Percentiles rank a stretch among this genome's conserved stretches.
Conservation (phyloP, 176 grass and related monocot genomes). For the Cenchrus americanus region DNA sequence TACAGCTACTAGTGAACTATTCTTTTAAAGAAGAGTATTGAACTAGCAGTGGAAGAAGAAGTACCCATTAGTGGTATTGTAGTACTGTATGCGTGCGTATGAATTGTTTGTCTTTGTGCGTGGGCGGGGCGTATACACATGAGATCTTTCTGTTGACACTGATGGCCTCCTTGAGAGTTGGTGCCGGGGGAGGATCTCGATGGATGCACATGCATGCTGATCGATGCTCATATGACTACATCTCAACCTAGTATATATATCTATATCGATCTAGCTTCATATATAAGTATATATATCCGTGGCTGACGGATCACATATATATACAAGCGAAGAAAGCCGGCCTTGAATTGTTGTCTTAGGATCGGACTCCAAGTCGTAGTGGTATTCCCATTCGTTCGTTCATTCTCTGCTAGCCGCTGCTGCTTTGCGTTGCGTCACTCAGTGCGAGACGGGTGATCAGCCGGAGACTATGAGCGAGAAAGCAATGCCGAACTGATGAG, state of each 20-base stretch:
- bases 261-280: too few species aligned
- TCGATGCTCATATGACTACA: too few species aligned
- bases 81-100: too few species aligned
- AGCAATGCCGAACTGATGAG: too few species aligned
- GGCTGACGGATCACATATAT: not conserved
- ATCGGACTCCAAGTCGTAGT: not conserved
- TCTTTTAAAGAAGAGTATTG: too few species aligned
- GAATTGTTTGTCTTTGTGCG: too few species aligned
- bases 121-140: too few species aligned
- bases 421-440: not conserved
- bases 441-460: too few species aligned
- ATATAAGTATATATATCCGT: not conserved
- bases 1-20: too few species aligned
- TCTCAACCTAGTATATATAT: not conserved
- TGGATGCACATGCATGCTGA: not conserved
- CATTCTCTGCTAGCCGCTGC: not conserved
- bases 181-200: not conserved
- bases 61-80: too few species aligned
- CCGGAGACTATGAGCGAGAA: too few species aligned
- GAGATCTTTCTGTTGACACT: not conserved
- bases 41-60: too few species aligned
- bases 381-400: not conserved
- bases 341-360: not conserved
- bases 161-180: not conserved
- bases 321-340: not conserved